Percentiles rank a stretch among this genome's conserved stretches.
phyloP scores from a whole-genome alignment of 208 protist genomes.

The Tritrichomonas musculus region DNA sequence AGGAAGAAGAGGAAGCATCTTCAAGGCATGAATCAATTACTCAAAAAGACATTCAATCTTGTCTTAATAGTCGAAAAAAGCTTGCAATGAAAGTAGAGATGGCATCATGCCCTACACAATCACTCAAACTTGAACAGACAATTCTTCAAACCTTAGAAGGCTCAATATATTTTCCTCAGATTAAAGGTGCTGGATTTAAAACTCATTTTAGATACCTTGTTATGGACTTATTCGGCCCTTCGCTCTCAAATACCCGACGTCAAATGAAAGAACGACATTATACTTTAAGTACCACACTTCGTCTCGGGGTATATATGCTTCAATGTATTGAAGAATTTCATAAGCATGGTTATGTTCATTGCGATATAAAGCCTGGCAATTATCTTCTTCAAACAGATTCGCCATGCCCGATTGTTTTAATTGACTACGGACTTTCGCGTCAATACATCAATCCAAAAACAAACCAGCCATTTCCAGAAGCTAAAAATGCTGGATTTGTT shows the following conservation, averaged over 20 bases:
- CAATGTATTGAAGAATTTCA: slow-evolving; percentile 34
- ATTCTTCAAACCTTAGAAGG: not conserved
- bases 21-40: too few species aligned
- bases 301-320: not conserved
- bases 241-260: not conserved
- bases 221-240: not conserved
- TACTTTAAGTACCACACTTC: not conserved
- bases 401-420: not conserved
- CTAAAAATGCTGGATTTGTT: not conserved
- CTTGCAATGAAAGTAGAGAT: slow-evolving; percentile 25
- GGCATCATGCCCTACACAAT: not conserved
- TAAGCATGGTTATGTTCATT: not conserved
- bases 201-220: not conserved
- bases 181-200: not conserved
- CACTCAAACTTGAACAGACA: not conserved
- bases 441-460: not conserved
- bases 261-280: not conserved
- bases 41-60: too few species aligned
- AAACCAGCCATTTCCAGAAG: not conserved
- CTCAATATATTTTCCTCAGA: not conserved
- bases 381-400: not conserved
- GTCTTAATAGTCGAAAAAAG: not conserved
- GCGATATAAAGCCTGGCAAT: slow-evolving; percentile 1
- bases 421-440: not conserved
- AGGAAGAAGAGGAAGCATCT: too few species aligned